Evolutionary conservation across 176 grass and related monocot genomes (phyloP).

Genomic region (Oropetium thomaeum): DNA sequence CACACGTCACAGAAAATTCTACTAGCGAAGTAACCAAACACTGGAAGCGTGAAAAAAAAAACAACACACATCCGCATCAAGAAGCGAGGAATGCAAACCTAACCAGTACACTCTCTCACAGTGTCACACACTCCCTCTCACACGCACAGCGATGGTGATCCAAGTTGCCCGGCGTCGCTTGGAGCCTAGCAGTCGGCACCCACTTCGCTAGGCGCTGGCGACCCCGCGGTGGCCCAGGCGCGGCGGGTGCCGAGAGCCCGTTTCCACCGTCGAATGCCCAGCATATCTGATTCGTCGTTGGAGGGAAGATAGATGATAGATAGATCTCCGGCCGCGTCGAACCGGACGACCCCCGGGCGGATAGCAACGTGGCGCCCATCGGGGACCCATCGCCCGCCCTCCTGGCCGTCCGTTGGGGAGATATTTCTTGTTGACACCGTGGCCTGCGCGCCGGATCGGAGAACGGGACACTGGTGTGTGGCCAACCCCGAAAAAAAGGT

Average conservation of each 20-base stretch:
- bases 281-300: background rate
- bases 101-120: background rate
- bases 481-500: background rate
- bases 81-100: conserved; percentile 2
- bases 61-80: background rate
- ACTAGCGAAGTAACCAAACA: no score
- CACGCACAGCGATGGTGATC: background rate
- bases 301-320: no score
- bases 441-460: background rate
- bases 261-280: conserved; percentile 32
- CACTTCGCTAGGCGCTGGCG: conserved; percentile 12
- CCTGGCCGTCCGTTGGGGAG: conserved; percentile 27
- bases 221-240: background rate
- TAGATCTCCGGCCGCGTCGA: conserved; percentile 25
- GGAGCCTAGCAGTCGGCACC: conserved; percentile 24
- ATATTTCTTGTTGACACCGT: conserved; percentile 37
- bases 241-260: background rate
- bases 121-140: no score
- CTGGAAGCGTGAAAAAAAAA: background rate
- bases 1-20: no score
- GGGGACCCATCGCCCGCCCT: background rate
- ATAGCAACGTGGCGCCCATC: conserved; percentile 33
- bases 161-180: conserved; percentile 29
- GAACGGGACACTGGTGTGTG: background rate
- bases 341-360: background rate